Evolutionary conservation across 2,329 filamentous ascomycete genomes (phyloP), one percentile per base, ranked within the genome.

Genomic region (Penicillium sp.): DNA sequence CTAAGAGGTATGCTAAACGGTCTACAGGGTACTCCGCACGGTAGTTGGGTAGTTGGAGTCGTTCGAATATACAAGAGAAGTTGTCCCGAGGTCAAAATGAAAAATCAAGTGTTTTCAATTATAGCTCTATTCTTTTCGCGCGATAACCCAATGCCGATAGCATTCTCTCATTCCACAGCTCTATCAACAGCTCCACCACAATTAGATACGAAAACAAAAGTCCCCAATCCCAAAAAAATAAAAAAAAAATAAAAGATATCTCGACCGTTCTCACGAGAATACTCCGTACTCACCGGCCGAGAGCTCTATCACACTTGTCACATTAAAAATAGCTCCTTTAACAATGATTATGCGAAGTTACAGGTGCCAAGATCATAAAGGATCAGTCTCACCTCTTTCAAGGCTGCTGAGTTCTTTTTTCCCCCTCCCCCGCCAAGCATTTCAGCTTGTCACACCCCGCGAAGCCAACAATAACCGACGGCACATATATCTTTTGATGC

Each of bases 361-460:
- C 24, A 43, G 5, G 6, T 32, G 49, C 49, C 49, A 51, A 51
- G 49, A 34, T 35, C 14, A n/a, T 9, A 13, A 42, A 42, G 18
- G 13, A 50, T 18, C 37, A 32, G 5, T 42, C 26, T 22, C 24
- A 11, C 40, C 20, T 35, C 44, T 8, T 47, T 8, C 32, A 47
- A 11, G 8, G 11, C 29, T n/a, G 56, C 7, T 47, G 47, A 40
- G 13, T 32, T 4, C 42, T 50, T 50, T 37, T 26, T 9, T 13
- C 48, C 50, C 16, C 48, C 50, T 16, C 26, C 10, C 2, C 10
- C 48, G 57, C 59, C 57, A 54, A 54, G 54, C 31, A 50, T 38
- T 39, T 51, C 45, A 39, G 29, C n/a, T 18, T 24, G 38, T 42
- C 49, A 6, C 14, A 13, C 20, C 20, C 38, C 38, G 11, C 20